Base-by-base conservation (phyloP, 257 asterid species). In the Cruciata laevipes region DNA sequence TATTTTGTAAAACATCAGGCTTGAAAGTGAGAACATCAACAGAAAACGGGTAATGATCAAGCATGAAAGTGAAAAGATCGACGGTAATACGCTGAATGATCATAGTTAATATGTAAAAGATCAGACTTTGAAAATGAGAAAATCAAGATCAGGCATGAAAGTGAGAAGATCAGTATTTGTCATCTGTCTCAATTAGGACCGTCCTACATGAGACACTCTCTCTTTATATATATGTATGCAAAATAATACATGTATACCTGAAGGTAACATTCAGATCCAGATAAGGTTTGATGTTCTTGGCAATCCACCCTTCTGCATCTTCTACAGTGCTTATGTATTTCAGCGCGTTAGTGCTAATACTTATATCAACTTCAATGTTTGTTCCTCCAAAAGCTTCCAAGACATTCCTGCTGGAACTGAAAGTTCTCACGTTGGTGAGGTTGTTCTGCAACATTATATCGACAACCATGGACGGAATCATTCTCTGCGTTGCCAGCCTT, bases 401-500 rank as follows among this genome's bases (percentile, higher is more conserved):
- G 9, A 72, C 66, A 58, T 72, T 72, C 2, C 3, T 4, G 12
- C 76, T 66, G 12, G 71, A 3, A 4, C 55, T 66, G 23, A 14
- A 66, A 58, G 60, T 1, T 35, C 49, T 66, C 33, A 72, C 71
- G 4, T 72, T 61, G 3, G 7, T 27, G 44, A 72, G 58, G 13
- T 56, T 55, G 17, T 65, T 65, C 24, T 72, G 71, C 8, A 65
- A 3, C 32, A 72, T 35, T 27, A 72, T 7, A 7, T 72, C 76
- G 44, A 72, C 76, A 27, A 65, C 71, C 76, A 72, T 72, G 2
- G 76, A 72, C 3, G 76, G 71, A 7, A 72, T 57, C 66, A 72
- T 33, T 20, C 66, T 65, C 30, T 72, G 70, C 5, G 71, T 25
- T 14, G 75, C 69, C 25, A 31, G 2, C 44, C 76, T 72, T 55